Evolutionary conservation across 2,329 filamentous ascomycete species (phyloP).

Genomic region (Pseudogymnoascus sp.): DNA sequence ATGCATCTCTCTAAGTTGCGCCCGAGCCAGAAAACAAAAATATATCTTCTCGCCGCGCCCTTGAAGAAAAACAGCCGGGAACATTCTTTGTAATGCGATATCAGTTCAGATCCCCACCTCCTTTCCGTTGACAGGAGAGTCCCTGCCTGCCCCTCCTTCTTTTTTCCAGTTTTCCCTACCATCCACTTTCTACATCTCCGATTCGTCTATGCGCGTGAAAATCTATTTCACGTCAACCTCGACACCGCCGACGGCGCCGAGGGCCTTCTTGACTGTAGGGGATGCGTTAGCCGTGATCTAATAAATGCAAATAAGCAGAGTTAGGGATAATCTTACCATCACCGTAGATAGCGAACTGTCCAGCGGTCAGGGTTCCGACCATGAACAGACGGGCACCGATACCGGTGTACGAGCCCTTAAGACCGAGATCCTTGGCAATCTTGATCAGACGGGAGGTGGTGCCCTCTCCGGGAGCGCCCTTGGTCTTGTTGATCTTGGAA

Average conservation of each 20-base stretch:
- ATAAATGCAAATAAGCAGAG: not conserved
- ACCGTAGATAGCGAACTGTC: conserved; percentile 88
- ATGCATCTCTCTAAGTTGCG: conserved; percentile 2
- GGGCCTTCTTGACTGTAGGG: conserved; percentile 50
- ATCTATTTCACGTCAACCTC: conserved; percentile 50
- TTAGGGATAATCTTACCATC: conserved; percentile 31
- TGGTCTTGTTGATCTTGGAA: conserved; percentile 93
- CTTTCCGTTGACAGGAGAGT: not conserved
- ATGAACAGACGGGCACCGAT: conserved; percentile 74
- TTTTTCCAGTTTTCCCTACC: not conserved
- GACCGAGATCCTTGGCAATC: conserved; percentile 79
- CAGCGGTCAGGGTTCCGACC: conserved; percentile 60
- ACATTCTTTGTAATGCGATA: not conserved
- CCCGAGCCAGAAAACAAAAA: conserved; percentile 1
- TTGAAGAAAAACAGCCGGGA: conserved; percentile 3
- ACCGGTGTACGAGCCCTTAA: conserved; percentile 72
- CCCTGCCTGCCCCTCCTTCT: not conserved
- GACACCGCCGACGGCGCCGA: conserved; percentile 69
- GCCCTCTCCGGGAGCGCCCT: conserved; percentile 78
- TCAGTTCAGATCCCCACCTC: not conserved
- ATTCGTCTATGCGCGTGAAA: not conserved
- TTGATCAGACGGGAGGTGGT: conserved; percentile 76
- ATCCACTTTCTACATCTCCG: not conserved
- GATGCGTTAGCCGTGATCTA: conserved; percentile 18
- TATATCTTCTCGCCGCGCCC: not conserved